Conservation (phyloP, 2,329 filamentous ascomycete species). For the Ophiostoma tasmaniense region DNA sequence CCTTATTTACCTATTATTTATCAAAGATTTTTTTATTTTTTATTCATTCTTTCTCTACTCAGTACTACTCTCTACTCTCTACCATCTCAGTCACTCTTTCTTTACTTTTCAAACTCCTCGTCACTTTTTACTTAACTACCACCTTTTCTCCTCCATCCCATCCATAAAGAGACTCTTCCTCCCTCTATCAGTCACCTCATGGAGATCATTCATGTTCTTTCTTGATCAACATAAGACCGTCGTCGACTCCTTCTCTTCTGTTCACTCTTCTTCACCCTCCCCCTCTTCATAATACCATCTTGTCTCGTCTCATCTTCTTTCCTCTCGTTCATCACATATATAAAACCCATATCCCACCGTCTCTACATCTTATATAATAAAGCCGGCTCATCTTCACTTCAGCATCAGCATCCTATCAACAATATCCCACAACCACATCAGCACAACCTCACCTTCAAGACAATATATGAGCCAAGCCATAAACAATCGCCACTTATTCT, state of each 20-base stretch:
- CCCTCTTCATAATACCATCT: not conserved
- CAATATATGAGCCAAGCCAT: not conserved
- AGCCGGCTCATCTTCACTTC: not conserved
- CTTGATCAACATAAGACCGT: constrained; percentile 9
- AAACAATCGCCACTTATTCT: not conserved
- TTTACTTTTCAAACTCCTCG: not conserved
- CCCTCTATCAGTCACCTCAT: constrained; percentile 8
- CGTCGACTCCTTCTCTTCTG: not conserved
- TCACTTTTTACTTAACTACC: not conserved
- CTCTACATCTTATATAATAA: not conserved
- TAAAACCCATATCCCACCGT: not conserved
- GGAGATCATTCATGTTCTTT: constrained; percentile 13
- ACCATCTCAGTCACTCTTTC: not conserved
- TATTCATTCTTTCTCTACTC: constrained; percentile 6
- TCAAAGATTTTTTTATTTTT: not conserved
- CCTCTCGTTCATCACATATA: not conserved
- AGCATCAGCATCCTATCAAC: not conserved
- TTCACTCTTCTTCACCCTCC: not conserved
- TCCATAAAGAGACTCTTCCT: not conserved
- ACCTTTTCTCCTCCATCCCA: not conserved
- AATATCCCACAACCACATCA: not conserved
- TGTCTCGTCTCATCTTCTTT: not conserved
- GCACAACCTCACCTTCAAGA: not conserved
- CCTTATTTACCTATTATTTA: not conserved
- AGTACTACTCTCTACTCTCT: not conserved